Conservation (phyloP, 306 rosid species). For the Geum urbanum region DNA sequence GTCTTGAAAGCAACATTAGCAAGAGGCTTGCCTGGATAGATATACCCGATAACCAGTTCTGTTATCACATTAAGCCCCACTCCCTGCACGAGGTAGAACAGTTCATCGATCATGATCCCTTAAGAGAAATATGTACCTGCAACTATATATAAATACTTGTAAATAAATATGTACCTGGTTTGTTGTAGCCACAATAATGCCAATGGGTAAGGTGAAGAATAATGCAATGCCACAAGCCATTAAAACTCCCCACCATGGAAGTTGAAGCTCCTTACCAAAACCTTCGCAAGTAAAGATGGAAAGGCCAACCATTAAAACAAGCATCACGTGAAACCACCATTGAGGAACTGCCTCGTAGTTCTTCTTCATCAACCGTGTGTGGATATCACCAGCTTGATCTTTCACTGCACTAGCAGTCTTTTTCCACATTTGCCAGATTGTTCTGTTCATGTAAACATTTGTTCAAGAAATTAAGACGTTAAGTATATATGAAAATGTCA, state of each 20-base stretch:
- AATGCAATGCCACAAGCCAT: slow-evolving; percentile 52
- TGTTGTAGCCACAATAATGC: slow-evolving; percentile 81
- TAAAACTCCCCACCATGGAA: slow-evolving; percentile 88
- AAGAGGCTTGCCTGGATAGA: slow-evolving; percentile 73
- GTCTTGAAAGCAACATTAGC: slow-evolving; percentile 84
- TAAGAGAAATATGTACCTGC: too few relatives aligned
- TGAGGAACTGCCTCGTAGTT: slow-evolving; percentile 69
- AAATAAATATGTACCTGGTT: slow-evolving; percentile 38
- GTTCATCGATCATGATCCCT: not conserved
- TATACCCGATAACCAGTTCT: slow-evolving; percentile 62
- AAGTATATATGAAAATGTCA: too few relatives aligned
- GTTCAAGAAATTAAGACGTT: too few relatives aligned
- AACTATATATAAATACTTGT: too few relatives aligned
- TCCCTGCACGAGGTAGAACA: slow-evolving; percentile 43
- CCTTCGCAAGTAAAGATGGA: slow-evolving; percentile 53
- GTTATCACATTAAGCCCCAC: slow-evolving; percentile 69
- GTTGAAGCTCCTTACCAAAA: slow-evolving; percentile 62
- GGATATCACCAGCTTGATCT: slow-evolving; percentile 47
- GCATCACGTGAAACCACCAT: slow-evolving; percentile 68
- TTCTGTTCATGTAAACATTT: slow-evolving; percentile 4
- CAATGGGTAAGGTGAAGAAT: slow-evolving; percentile 65
- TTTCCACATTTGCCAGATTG: slow-evolving; percentile 38
- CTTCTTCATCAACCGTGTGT: slow-evolving; percentile 69
- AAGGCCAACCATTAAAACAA: slow-evolving; percentile 31
- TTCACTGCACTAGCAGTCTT: slow-evolving; percentile 26